Percentiles rank a stretch among this genome's conserved stretches.
Conservation (phyloP, 352 stramenopile species). For the Globisporangium camurandrum region DNA sequence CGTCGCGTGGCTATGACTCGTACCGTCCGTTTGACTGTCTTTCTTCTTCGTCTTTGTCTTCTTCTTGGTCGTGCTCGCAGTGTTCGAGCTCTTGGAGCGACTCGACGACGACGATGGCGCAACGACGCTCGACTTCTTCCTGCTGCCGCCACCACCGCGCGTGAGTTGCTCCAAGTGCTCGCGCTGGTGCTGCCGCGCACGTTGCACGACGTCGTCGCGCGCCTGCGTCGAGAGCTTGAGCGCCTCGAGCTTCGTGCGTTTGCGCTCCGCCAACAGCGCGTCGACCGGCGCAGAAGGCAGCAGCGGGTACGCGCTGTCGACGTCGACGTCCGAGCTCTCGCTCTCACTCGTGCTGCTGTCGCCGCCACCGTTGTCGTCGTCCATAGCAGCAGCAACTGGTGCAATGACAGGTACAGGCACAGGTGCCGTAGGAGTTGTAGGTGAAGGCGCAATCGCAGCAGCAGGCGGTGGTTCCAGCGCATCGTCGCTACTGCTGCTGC, state of each 20-base stretch:
- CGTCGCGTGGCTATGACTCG: not conserved
- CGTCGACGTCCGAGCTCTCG: constrained; percentile 43
- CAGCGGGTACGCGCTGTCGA: constrained; percentile 55
- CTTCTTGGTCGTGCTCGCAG: no score
- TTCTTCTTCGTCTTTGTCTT: constrained; percentile 20
- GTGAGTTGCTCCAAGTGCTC: constrained; percentile 26
- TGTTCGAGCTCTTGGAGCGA: not conserved
- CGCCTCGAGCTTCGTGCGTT: constrained; percentile 44
- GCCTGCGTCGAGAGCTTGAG: constrained; percentile 32
- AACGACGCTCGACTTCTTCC: constrained; percentile 14
- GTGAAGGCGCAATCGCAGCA: no score
- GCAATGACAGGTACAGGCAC: not conserved
- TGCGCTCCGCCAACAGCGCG: constrained; percentile 39
- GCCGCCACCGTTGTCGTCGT: constrained; percentile 3
- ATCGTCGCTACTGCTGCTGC: not conserved
- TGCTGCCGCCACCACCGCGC: constrained; percentile 20
- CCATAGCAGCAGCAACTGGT: not conserved
- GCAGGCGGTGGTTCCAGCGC: no score
- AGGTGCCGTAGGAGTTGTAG: not conserved
- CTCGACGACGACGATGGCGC: not conserved
- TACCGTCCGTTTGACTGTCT: constrained; percentile 14
- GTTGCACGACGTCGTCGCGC: constrained; percentile 30
- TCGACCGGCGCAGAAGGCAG: constrained; percentile 54
- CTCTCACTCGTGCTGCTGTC: constrained; percentile 48
- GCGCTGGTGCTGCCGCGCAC: constrained; percentile 26